phyloP scores from a whole-genome alignment of 768 basidiomycete species.

The Termitomyces bulborhizus region DNA sequence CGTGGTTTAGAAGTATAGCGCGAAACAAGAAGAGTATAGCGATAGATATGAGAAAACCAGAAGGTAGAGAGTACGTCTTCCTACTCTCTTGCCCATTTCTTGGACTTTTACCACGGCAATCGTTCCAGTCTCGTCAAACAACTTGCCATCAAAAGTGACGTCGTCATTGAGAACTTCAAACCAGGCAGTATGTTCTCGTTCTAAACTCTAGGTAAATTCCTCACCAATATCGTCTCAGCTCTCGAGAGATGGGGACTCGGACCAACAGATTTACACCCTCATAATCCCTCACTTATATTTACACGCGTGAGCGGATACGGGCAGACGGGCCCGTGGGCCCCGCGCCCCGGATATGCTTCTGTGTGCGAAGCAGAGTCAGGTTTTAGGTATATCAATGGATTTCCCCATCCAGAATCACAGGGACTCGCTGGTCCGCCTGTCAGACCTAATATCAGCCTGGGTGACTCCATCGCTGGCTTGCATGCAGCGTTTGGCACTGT shows the following conservation, averaged over 20 bases:
- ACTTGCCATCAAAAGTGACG: slow-evolving; percentile 59
- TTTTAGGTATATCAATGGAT: slow-evolving; percentile 68
- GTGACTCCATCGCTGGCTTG: slow-evolving; percentile 65
- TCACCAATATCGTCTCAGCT: slow-evolving; percentile 29
- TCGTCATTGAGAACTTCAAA: slow-evolving; percentile 68
- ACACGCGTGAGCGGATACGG: slow-evolving; percentile 81
- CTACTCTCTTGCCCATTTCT: neutral
- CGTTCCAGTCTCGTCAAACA: slow-evolving; percentile 46
- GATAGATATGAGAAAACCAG: slow-evolving; percentile 53
- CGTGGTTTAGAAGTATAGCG: slow-evolving; percentile 68
- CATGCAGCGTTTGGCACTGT: slow-evolving; percentile 74
- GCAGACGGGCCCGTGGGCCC: slow-evolving; percentile 69
- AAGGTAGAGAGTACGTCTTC: slow-evolving; percentile 38
- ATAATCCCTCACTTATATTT: slow-evolving; percentile 84
- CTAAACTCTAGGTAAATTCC: neutral
- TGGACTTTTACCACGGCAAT: neutral
- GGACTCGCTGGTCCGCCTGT: slow-evolving; percentile 56
- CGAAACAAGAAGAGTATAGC: slow-evolving; percentile 72
- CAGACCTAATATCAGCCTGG: slow-evolving; percentile 66
- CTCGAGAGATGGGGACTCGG: slow-evolving; percentile 67
- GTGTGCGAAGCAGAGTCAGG: slow-evolving; percentile 75
- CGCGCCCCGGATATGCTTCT: slow-evolving; percentile 65
- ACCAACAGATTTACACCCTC: slow-evolving; percentile 51
- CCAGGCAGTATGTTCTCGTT: slow-evolving; percentile 54
- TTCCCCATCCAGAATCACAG: slow-evolving; percentile 47